Percentiles rank a stretch among this genome's conserved stretches.
phyloP scores from a whole-genome alignment of 345 rosid species.

The Syzygium oleosum region DNA sequence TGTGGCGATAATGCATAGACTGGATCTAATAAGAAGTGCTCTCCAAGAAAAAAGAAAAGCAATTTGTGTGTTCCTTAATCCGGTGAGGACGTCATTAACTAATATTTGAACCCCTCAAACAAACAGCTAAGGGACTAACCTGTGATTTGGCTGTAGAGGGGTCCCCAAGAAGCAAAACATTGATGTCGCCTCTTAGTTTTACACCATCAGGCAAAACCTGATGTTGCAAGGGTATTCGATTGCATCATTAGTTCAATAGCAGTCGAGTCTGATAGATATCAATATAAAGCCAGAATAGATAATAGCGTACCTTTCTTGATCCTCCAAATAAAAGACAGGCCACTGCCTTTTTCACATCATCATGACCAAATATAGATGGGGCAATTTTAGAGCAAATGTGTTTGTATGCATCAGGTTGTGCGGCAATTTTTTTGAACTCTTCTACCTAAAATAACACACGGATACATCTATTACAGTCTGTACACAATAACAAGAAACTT shows the following conservation, averaged over 20 bases:
- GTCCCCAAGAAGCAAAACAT: slow-evolving; percentile 89
- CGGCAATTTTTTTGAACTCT: slow-evolving; percentile 81
- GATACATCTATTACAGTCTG: neutral
- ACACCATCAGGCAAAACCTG: slow-evolving; percentile 92
- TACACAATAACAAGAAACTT: neutral
- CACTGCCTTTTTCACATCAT: slow-evolving; percentile 81
- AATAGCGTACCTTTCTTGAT: slow-evolving; percentile 60
- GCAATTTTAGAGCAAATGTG: slow-evolving; percentile 74
- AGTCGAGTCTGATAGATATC: neutral
- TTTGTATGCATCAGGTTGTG: slow-evolving; percentile 47
- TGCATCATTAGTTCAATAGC: neutral
- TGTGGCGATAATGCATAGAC: neutral
- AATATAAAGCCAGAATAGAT: neutral
- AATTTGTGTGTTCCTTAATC: neutral
- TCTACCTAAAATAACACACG: slow-evolving; percentile 41
- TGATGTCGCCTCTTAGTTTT: slow-evolving; percentile 90
- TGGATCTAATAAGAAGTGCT: neutral
- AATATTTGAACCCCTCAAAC: neutral
- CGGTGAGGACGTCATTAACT: neutral
- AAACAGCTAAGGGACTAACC: slow-evolving; percentile 23
- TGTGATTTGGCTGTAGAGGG: slow-evolving; percentile 99
- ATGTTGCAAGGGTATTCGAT: neutral
- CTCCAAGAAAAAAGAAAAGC: neutral
- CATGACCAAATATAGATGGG: slow-evolving; percentile 91
- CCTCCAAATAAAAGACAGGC: slow-evolving; percentile 98